Conservation (phyloP, 2,329 filamentous ascomycete genomes). For the Microsporum ferrugineum region DNA sequence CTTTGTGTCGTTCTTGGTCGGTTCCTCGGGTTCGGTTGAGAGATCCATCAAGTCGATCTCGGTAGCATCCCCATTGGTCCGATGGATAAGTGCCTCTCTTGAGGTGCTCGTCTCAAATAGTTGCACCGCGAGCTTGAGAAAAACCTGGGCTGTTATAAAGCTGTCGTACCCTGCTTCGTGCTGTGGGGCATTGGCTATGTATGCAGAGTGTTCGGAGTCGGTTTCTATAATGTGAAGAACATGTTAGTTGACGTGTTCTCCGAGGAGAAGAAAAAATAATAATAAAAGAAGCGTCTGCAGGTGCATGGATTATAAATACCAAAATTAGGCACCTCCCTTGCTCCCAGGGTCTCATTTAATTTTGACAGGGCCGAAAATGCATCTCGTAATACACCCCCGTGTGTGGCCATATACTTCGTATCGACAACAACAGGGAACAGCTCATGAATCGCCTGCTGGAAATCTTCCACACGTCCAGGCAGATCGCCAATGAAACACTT, state of each 20-base stretch:
- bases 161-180: slow-evolving; percentile 57
- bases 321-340: slow-evolving; percentile 21
- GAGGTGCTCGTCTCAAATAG: slow-evolving; percentile 30
- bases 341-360: slow-evolving; percentile 16
- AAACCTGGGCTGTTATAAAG: slow-evolving; percentile 48
- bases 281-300: not conserved
- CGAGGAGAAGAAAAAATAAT: not conserved
- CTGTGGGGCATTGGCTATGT: slow-evolving; percentile 16
- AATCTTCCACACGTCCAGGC: slow-evolving; percentile 45
- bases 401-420: slow-evolving; percentile 53
- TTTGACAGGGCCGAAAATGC: slow-evolving; percentile 7
- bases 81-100: slow-evolving; percentile 3
- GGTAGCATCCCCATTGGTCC: not conserved
- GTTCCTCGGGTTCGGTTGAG: not conserved
- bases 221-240: slow-evolving; percentile 17
- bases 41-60: not conserved
- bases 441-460: slow-evolving; percentile 39
- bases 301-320: slow-evolving; percentile 17
- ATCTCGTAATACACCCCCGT: slow-evolving; percentile 34
- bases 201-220: slow-evolving; percentile 24
- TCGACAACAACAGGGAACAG: slow-evolving; percentile 49
- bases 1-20: not conserved
- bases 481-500: slow-evolving; percentile 48
- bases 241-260: not conserved
- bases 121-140: slow-evolving; percentile 45